Conservation (phyloP, 805 yeast species). For the Pichia deserticola region DNA sequence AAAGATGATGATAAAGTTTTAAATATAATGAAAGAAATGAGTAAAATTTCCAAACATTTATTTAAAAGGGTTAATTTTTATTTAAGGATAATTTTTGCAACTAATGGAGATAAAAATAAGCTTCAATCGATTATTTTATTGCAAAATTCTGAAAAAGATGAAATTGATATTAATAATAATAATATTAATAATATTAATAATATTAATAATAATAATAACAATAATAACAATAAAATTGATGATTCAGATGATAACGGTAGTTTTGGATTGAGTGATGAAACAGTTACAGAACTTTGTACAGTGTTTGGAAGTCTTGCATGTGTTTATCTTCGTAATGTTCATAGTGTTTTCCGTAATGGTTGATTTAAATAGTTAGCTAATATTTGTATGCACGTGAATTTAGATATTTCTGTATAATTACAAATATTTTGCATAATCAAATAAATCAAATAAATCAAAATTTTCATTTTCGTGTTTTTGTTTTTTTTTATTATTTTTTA, state of each 20-base stretch:
- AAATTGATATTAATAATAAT: background rate
- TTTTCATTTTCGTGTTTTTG: no score
- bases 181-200: background rate
- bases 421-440: no score
- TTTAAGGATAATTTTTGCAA: background rate
- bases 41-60: background rate
- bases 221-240: background rate
- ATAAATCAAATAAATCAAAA: no score
- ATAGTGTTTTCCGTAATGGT: background rate
- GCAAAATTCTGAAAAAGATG: no score
- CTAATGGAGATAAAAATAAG: background rate
- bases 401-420: no score
- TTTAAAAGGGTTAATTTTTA: background rate
- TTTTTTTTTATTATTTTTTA: no score
- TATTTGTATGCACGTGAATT: background rate
- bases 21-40: background rate
- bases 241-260: background rate
- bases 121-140: background rate
- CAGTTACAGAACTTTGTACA: background rate
- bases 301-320: conserved; percentile 3
- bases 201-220: background rate
- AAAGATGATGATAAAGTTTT: background rate
- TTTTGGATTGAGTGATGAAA: background rate
- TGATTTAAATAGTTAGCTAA: background rate
- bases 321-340: conserved; percentile 4